These are phyloP conservation scores for Penicillium glabrum DNA, from an alignment of 2,329 filamentous ascomycete species.

Conservation along the genomic window DNA sequence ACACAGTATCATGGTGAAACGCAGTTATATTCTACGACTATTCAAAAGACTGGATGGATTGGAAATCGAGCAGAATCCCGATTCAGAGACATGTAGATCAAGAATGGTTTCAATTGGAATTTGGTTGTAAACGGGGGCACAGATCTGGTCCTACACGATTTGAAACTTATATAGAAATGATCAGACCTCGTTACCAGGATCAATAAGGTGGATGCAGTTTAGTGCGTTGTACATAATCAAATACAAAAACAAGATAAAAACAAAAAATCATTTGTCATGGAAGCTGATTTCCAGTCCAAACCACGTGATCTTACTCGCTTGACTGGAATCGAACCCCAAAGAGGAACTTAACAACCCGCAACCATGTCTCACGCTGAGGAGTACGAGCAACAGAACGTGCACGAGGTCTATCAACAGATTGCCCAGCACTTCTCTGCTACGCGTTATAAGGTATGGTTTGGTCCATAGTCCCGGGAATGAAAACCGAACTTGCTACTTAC, in stretches of 20 bases:
- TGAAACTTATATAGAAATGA: too few relatives aligned
- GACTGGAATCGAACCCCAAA: neutral
- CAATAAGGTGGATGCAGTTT: too few relatives aligned
- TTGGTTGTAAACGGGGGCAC: neutral
- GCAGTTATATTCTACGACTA: neutral
- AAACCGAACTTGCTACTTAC: neutral
- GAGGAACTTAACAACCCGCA: conserved; percentile 3
- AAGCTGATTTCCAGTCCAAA: neutral
- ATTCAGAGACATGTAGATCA: neutral
- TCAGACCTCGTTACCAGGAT: too few relatives aligned
- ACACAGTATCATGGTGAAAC: neutral
- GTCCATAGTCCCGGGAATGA: neutral
- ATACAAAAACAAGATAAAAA: too few relatives aligned
- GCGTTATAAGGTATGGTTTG: conserved; percentile 59
- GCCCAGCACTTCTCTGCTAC: conserved; percentile 51
- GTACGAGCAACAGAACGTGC: conserved; percentile 87
- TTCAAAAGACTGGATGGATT: neutral
- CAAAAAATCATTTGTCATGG: too few relatives aligned
- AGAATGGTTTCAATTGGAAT: neutral
- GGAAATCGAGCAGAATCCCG: neutral
- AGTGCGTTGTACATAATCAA: too few relatives aligned
- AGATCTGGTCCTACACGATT: neutral
- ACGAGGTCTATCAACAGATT: conserved; percentile 74
- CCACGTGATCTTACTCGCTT: conserved; percentile 20
- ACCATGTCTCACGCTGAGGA: conserved; percentile 23